Conservation (phyloP, 164 flowering plant genomes). For the Chimonanthus praecox region DNA sequence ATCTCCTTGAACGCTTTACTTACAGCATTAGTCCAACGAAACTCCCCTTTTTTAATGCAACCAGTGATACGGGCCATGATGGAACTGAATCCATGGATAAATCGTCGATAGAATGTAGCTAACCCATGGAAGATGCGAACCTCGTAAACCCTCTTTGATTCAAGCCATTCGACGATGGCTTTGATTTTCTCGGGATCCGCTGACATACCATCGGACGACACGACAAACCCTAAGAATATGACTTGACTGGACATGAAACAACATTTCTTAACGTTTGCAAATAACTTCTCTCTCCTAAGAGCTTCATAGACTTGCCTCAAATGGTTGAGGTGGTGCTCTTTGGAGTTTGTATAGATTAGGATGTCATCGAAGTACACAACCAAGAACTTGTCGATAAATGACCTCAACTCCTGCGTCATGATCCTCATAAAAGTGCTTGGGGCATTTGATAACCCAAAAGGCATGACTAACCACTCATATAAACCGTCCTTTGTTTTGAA, state of each 20-base stretch:
- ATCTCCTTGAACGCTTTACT: not conserved
- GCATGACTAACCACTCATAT: not conserved
- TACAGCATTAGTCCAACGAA: too few species aligned
- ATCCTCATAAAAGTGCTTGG: not conserved
- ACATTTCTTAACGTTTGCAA: not conserved
- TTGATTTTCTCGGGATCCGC: too few species aligned
- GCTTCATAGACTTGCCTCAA: too few species aligned
- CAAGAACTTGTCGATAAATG: not conserved
- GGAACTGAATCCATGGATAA: not conserved
- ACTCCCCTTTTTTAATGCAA: too few species aligned
- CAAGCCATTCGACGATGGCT: too few species aligned
- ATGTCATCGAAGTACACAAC: too few species aligned
- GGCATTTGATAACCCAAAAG: not conserved
- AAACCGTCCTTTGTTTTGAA: not conserved
- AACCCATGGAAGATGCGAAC: not conserved
- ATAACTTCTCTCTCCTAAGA: too few species aligned
- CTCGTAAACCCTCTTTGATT: not conserved
- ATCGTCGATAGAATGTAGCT: not conserved
- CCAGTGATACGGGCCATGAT: not conserved
- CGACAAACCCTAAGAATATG: too few species aligned
- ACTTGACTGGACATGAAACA: not conserved
- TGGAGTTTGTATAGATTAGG: too few species aligned
- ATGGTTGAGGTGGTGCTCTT: too few species aligned
- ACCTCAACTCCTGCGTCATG: not conserved
- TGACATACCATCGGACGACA: too few species aligned